Evolutionary conservation across 805 yeast species (phyloP), one percentile per base, ranked within the genome.

Genomic region (Zygosaccharomyces rouxii): DNA sequence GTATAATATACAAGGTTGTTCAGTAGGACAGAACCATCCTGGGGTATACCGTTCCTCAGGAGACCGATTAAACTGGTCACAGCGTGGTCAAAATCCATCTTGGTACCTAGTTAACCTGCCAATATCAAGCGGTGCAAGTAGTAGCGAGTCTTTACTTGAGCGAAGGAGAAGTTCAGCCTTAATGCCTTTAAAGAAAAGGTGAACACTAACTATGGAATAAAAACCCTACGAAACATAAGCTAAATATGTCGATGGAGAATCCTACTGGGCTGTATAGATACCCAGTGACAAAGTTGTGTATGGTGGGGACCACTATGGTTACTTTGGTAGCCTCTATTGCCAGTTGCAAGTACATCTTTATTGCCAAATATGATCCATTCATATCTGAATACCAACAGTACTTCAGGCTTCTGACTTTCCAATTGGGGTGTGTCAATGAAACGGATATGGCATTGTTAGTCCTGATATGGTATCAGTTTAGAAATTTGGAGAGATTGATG

Each of bases 351-450:
- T 61, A 63, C 44, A 19, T 61, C 43, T 66, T 66, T 49, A 38
- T 63, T 21, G 53, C 59, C 23, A 55, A 55, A 22, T 58, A 55
- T 44, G 63, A 60, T 50, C 89, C 89, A 2, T 80, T 74, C 56
- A 70, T 83, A 7, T 56, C 72, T 2, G 71, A 75, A 49, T 81
- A 82, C 68, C 46, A 61, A 10, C 89, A 83, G 54, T 81, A 73
- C 58, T 82, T 84, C 78, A 66, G 87, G 45, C 59, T 78, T 7
- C 39, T 72, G 6, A 59, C 74, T 5, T 75, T 71, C 54, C 87
- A 80, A 58, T 23, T 77, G 10, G 68, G 77, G n/a, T 77, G 78
- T 44, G 70, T 78, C 38, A 81, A 79, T 58, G 86, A 81, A 59
- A 74, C 83, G 4, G 86, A 83, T 62, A 78, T 74, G 49, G 54